Conservation (phyloP, 495 filamentous ascomycete species). For the Tuber umbilicatum region DNA sequence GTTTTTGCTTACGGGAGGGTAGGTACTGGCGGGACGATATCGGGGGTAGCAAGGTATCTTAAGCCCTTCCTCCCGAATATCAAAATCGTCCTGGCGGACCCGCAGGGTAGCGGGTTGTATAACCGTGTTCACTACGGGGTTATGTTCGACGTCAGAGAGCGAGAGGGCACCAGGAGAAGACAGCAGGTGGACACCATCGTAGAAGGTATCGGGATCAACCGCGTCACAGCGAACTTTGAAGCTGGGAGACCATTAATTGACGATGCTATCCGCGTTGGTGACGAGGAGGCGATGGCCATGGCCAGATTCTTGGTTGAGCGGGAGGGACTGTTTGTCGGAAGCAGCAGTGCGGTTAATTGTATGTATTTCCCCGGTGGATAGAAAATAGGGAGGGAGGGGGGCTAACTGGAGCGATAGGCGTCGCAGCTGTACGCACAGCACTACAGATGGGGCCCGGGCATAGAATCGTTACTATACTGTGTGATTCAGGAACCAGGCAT, state of each 20-base stretch:
- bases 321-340: slow-evolving; percentile 90
- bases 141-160: slow-evolving; percentile 85
- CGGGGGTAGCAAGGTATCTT: slow-evolving; percentile 74
- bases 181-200: slow-evolving; percentile 94
- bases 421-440: slow-evolving; percentile 77
- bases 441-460: slow-evolving; percentile 67
- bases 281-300: slow-evolving; percentile 87
- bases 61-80: slow-evolving; percentile 61
- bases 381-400: slow-evolving; percentile 40
- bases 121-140: slow-evolving; percentile 87
- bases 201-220: slow-evolving; percentile 91
- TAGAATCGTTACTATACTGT: slow-evolving; percentile 81
- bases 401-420: slow-evolving; percentile 31
- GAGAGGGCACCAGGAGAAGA: slow-evolving; percentile 78
- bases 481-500: slow-evolving; percentile 85
- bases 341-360: slow-evolving; percentile 93
- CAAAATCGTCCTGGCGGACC: slow-evolving; percentile 80
- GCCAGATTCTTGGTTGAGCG: slow-evolving; percentile 91
- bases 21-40: slow-evolving; percentile 84
- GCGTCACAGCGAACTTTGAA: slow-evolving; percentile 86
- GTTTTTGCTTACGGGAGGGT: background rate
- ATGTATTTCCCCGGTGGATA: slow-evolving; percentile 39
- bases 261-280: slow-evolving; percentile 84
- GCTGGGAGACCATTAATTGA: slow-evolving; percentile 75
- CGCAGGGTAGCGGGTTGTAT: slow-evolving; percentile 86